Evolutionary conservation across 768 basidiomycete species (phyloP), one percentile per base, ranked within the genome.

Genomic region (Boletellus ananiceps): DNA sequence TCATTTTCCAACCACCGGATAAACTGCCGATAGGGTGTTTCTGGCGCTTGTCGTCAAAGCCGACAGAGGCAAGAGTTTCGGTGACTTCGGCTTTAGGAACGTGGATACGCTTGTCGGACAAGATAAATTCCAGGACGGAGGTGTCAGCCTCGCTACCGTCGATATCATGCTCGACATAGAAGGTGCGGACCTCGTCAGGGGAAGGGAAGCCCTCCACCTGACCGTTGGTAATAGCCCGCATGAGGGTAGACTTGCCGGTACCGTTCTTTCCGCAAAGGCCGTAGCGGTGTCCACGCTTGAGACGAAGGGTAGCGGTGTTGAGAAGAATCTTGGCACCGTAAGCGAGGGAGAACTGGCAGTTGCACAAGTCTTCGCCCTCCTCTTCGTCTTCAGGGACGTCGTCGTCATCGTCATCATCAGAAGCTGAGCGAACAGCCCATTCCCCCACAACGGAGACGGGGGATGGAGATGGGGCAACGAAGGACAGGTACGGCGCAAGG

Each of bases 1-100:
- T 97, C 94, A 97, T 97, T 82, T 97, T 97, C 94, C 94, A 96
- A 77, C 94, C 94, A 81, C 94, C 94, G 38, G 94, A 97, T 35
- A 97, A 76, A 50, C 83, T 83, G 56, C 93, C 91, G 57, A 96
- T 96, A 35, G 91, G 72, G 54, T 88, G 78, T 56, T 72, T 75
- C 73, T 96, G 94, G 57, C 93, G 85, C 61, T 84, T 88, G 53
- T 86, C 88, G 55, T 73, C 81, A 81, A 97, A 97, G 55, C 94
- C 94, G 65, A 96, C 94, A 44, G 90, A 87, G 18, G 84, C 81
- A 49, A 97, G 84, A 46, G 88, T 89, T 68, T 83, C 80, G 42
- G 88, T 69, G 67, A 86, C 68, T 67, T 96, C 93, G 52, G 79
- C 73, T 68, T 83, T 74, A 51, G 57, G 51, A 18, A 81, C 89